Conservation (phyloP, 371 early-diverging fungal genomes). For the Thermomucor indicae-seudaticae region DNA sequence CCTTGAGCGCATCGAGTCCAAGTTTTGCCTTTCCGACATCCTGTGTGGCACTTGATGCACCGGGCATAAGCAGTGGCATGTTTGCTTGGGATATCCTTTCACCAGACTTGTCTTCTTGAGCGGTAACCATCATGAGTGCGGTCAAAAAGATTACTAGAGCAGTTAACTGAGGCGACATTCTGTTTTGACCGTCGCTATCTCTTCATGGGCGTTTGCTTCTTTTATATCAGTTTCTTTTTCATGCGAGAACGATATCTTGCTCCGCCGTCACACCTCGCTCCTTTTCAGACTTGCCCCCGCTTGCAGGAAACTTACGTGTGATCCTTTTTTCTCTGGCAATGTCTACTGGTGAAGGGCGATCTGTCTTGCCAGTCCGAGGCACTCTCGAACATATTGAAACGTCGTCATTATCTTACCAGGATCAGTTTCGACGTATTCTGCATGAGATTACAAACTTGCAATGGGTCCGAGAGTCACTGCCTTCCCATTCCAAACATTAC, state of each 20-base stretch:
- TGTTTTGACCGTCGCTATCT: neutral
- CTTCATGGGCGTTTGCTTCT: neutral
- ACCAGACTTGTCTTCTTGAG: slow-evolving; percentile 1
- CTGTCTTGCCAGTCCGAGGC: too few species aligned
- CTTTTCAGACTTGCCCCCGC: neutral
- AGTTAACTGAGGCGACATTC: neutral
- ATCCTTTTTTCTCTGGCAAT: slow-evolving; percentile 1
- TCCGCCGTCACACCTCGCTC: too few species aligned
- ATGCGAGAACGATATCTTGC: too few species aligned
- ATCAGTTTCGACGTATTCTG: slow-evolving; percentile 19
- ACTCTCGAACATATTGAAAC: too few species aligned
- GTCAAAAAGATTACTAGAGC: neutral
- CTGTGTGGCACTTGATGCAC: too few species aligned
- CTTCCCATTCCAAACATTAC: slow-evolving; percentile 38
- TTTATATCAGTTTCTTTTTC: neutral
- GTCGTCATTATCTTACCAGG: slow-evolving; percentile 4
- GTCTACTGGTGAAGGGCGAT: too few species aligned
- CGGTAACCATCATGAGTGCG: neutral
- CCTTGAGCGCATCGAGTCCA: slow-evolving; percentile 9
- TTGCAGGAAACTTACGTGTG: neutral
- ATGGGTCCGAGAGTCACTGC: slow-evolving; percentile 44
- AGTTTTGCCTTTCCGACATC: slow-evolving; percentile 12
- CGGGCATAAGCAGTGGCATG: slow-evolving; percentile 2
- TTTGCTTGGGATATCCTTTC: neutral
- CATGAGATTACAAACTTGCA: slow-evolving; percentile 33